Evolutionary conservation across 768 basidiomycete species (phyloP), one percentile per base, ranked within the genome.

Genomic region (Mycena epipterygia): DNA sequence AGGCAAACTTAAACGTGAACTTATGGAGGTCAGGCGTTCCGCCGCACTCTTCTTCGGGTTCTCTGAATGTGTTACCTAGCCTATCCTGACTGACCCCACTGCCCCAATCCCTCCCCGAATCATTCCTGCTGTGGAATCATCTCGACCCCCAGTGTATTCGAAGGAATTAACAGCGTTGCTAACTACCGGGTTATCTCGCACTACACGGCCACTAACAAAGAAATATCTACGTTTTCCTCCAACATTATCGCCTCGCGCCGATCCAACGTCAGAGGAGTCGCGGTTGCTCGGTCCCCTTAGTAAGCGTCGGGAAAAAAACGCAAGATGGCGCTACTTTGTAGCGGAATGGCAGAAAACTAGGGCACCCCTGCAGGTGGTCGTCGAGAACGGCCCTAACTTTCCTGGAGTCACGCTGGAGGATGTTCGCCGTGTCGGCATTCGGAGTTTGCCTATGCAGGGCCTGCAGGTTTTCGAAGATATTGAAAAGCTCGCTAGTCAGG

Each of bases 261-360:
- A 90, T 70, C 86, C 88, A 23, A 70, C 78, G 3, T 91, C 92
- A 12, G 83, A 87, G 64, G 91, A 93, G 61, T 89, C 90, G 2
- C 77, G 77, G 32, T 73, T 91, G 5, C 80, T 93, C 37, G 93
- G 93, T 3, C 87, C 85, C 13, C 82, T 94, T 48, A 93, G 92
- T 83, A 92, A 89, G 76, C 89, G 94, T 39, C 87, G 93, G 49
- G 88, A 94, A 77, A 84, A 89, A 56, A 95, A 96, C 79, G 84
- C 90, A 52, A 89, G 89, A 25, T 89, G 91, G 89, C 88, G 89
- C 25, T 93, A 85, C 75, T 94, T 90, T 79, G 80, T 77, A 19
- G 73, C 70, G 13, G 88, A 93, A 76, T 83, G 83, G 71, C 86
- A 83, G 74, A 91, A 89, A 72, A 79, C 91, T 27, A 75, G 80